Conservation (phyloP, 2,329 filamentous ascomycete genomes). For the Monosporascus sp. region DNA sequence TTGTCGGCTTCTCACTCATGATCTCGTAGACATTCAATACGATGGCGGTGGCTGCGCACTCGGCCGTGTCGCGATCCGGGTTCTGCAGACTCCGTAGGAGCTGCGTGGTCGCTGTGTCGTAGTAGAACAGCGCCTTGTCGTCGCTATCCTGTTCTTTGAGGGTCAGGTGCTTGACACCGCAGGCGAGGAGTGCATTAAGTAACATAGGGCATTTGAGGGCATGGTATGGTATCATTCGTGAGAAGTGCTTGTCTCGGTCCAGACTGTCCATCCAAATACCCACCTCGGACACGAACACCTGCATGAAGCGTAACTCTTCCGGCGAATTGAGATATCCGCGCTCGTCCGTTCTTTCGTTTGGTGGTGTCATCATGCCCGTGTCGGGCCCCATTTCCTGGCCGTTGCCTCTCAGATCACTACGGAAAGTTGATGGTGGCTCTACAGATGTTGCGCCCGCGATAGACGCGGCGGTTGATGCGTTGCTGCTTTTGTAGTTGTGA, state of each 20-base stretch:
- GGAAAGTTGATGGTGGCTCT: slow-evolving; percentile 24
- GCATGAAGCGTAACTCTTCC: slow-evolving; percentile 84
- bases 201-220: slow-evolving; percentile 75
- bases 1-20: slow-evolving; percentile 74
- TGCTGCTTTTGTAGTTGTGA: slow-evolving; percentile 27
- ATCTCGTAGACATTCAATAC: slow-evolving; percentile 90
- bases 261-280: slow-evolving; percentile 93
- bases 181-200: slow-evolving; percentile 75
- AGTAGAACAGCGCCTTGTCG: slow-evolving; percentile 68
- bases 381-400: slow-evolving; percentile 16
- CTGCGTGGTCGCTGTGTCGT: slow-evolving; percentile 77
- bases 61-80: slow-evolving; percentile 73
- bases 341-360: slow-evolving; percentile 33
- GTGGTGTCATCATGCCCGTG: slow-evolving; percentile 35
- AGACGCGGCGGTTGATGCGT: slow-evolving; percentile 34
- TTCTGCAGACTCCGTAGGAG: slow-evolving; percentile 74
- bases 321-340: slow-evolving; percentile 63
- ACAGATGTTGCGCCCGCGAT: slow-evolving; percentile 30
- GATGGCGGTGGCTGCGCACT: slow-evolving; percentile 82
- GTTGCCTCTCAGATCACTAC: slow-evolving; percentile 28
- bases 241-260: slow-evolving; percentile 82
- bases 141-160: slow-evolving; percentile 62
- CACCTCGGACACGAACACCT: slow-evolving; percentile 86
- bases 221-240: slow-evolving; percentile 74
- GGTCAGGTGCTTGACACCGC: slow-evolving; percentile 76